Base-by-base conservation (phyloP, 2,329 filamentous ascomycete genomes). In the Exophiala alcalophila region DNA sequence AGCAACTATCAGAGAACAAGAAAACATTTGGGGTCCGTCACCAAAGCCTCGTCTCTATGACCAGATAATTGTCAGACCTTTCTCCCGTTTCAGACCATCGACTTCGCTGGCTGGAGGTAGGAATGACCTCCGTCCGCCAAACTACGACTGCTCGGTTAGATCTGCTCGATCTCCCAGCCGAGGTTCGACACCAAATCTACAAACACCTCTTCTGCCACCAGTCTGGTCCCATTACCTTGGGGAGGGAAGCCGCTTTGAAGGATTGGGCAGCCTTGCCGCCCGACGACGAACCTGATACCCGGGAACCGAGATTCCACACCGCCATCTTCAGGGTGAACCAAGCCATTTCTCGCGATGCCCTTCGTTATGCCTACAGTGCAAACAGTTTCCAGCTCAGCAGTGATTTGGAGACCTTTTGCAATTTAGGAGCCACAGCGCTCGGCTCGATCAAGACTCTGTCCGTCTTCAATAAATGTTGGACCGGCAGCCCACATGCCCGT, bases 161-260 rank as follows among this genome's bases (percentile, higher is more conserved):
- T 25, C 31, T 50, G 9, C 27, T 40, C 14, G 42, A 47, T 24
- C 47, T 53, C 14, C 46, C 50, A 5, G 14, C 33, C 4, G 46
- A 50, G 26, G 43, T 53, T n/a, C 42, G 50, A 10, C 40, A 47
- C 29, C 14, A 49, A 14, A 50, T 50, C 18, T 53, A 50, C 28
- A 24, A 15, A 18, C 27, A 50, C 15, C 28, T 50, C 5, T 50
- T 53, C 40, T 53, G 40, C 28, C 34, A 42, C 29, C 36, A 35
- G 27, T 26, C 46, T 11, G 31, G 11, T 12, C 46, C 46, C 10
- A 44, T 49, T 20, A 29, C 32, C 4, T n/a, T 49, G 15, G 41
- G 40, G 15, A 12, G 19, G 5, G 40, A 32, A 27, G 36, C 28
- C 18, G 18, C 27, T 23, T 38, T 24, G 23, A 23, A 40, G 11